These are phyloP conservation scores for Malus fusca DNA, from an alignment of 306 rosid species.

Conservation along the genomic window DNA sequence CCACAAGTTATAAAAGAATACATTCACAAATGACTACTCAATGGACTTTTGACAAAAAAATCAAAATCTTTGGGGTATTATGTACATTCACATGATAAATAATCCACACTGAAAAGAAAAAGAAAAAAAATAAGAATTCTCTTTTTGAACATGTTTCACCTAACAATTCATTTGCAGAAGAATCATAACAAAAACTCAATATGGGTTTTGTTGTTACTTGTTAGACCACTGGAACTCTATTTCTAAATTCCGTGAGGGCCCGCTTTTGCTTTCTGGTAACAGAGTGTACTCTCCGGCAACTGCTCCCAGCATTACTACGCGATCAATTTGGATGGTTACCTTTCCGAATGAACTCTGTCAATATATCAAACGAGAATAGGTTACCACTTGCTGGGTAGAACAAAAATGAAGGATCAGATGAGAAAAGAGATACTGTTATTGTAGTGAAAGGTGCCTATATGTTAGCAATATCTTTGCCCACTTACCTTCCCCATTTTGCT, in stretches of 20 bases:
- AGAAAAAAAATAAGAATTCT: slow-evolving; percentile 16
- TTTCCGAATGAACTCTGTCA: slow-evolving; percentile 90
- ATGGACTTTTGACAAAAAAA: slow-evolving; percentile 25
- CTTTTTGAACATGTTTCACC: slow-evolving; percentile 19
- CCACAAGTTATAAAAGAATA: slow-evolving; percentile 50
- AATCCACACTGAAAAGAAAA: slow-evolving; percentile 30
- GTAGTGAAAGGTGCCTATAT: not conserved
- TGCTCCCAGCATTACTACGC: slow-evolving; percentile 95
- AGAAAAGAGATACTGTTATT: not conserved
- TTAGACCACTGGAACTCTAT: slow-evolving; percentile 99
- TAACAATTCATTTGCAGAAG: slow-evolving; percentile 19
- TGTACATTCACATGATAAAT: slow-evolving; percentile 54
- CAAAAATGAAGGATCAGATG: not conserved
- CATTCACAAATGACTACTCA: slow-evolving; percentile 40
- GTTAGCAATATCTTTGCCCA: not conserved
- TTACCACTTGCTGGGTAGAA: not conserved
- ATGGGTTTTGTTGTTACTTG: slow-evolving; percentile 31
- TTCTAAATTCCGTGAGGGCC: slow-evolving; percentile 83
- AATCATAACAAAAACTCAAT: slow-evolving; percentile 3
- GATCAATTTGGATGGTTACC: slow-evolving; percentile 95
- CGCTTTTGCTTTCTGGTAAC: slow-evolving; percentile 90
- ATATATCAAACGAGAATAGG: slow-evolving; percentile 13
- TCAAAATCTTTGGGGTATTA: slow-evolving; percentile 39
- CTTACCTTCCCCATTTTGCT: slow-evolving; percentile 98
- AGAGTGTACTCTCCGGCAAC: slow-evolving; percentile 93